Base-by-base conservation (phyloP, 805 yeast species). In the Candida silvatica region DNA sequence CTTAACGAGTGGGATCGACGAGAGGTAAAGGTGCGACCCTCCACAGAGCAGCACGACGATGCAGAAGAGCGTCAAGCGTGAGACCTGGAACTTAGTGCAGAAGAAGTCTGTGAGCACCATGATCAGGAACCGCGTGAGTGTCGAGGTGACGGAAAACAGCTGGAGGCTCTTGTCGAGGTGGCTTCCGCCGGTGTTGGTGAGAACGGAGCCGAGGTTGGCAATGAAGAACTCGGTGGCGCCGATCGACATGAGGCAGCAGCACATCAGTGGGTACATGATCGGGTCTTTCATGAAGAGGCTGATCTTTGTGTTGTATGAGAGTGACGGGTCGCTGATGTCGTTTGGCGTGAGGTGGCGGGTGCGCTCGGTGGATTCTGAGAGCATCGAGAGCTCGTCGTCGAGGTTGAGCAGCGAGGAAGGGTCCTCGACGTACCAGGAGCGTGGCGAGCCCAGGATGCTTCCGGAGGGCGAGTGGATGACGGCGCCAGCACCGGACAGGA, bases 191-290 rank as follows among this genome's bases (percentile, higher is more conserved):
- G 54, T 36, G 32, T 49, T 51, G 11, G 30, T 41, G 27, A 56
- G 40, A n/a, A 58, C 51, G 5, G 62, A 52, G 35, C 88, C 88
- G 67, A 88, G 69, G 51, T 88, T 85, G 37, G 86, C 81, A 44
- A 84, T 74, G 55, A 78, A 87, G 68, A 87, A 80, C 48, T 88
- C 97, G 34, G 85, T 66, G 1, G 95, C 87, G 0, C 97, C 96
- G 27, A 85, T 60, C 18, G 80, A 73, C 32, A 82, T 59, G 20
- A 86, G 60, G 39, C 86, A 71, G 11, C 86, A 71, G 5, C 70
- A 39, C 25, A 83, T 62, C 17, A 86, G 59, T 2, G 81, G 50
- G 67, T 86, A 82, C 35, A 86, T 72, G 2, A 80, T 67, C 8
- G 68, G 67, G 47, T 81, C 86, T 20, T 51, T 52, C 27, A 77